Base-by-base conservation (phyloP, 495 filamentous ascomycete genomes). In the Pyrenula aspistea region DNA sequence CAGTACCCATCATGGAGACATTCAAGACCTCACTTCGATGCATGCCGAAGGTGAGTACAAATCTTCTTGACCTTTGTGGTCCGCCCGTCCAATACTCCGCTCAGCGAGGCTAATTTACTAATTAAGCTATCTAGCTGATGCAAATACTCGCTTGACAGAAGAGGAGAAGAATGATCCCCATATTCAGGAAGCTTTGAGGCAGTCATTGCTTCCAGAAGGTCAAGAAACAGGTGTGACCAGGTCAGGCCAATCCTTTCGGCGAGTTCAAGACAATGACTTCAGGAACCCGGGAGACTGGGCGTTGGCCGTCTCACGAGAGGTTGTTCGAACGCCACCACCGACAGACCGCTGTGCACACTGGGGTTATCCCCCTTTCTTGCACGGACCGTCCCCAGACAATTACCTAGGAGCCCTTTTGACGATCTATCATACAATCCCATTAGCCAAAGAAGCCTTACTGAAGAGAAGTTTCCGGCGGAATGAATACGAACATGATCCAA, bases 371-470 rank as follows among this genome's bases (percentile, higher is more conserved):
- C 83, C 81, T 0, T 92, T 95, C 57, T 71, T 96, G 50, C 83
- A 83, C 52, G 83, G 86, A 50, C 78, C 81, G 12, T 76, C 77
- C 2, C 73, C 71, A 15, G 67, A 69, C 23, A 76, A 84, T 52
- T 81, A 82, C 59, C 68, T 95, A 12, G 83, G 86, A 22, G 81
- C 77, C 0, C 67, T 92, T 1, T 58, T 96, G 36, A 89, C 86
- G 11, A 91, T 94, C 50, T 73, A 88, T n/a, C 87, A 92, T 63
- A 75, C 83, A 49, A 92, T 96, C 56, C 91, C 91, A n/a, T 71
- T 84, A 47, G 84, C 83, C 12, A 79, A 90, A 52, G 88, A 93
- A 61, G 77, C 83, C 8, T 75, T 96, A 25, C 73, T 96, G 12
- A 72, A 77, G 21, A 68, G 76, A 42, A 65, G 73, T 59, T 62